Base-by-base conservation (phyloP, 129 eudicot species). In the Gnaphalium uliginosum region DNA sequence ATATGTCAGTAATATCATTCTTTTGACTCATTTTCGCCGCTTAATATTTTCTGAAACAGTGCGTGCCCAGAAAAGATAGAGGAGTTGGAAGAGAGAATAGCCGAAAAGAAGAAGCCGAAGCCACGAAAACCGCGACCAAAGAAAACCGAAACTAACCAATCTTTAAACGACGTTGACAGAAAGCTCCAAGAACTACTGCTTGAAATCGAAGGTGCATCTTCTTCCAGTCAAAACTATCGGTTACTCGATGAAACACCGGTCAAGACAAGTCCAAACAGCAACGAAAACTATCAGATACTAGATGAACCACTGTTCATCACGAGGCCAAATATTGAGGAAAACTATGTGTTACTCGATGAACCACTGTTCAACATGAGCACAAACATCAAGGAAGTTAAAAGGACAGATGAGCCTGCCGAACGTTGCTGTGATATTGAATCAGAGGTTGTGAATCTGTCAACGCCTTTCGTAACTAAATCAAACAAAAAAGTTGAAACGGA, bases 11-110 rank as follows among this genome's bases (percentile, higher is more conserved):
- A 68, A 17, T 48, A 69, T 69, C 2, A n/a, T 46, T 26, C 26
- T 50, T 29, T 29, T 35, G 39, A 76, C 63, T 65, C 10, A 33
- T 54, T 18, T n/a, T 23, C 0, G 14, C 30, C 18, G 11, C 46
- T 14, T 78, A 18, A 33, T 37, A 56, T 68, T 78, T 69, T 24
- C 33, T 19, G 21, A 43, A 29, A 27, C 82, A 93, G 98, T 68
- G 98, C 98, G 68, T 93, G 98, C 74, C 96, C 92, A 21, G 96
- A 93, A 82, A 88, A 79, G 89, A 85, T 90, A 68, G 14, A 43
- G 75, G 98, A 90, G 77, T 93, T 88, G 22, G 88, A 86, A 83
- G 88, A 90, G 66, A 83, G 74, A 81, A 76, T 73, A 79, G 90
- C 86, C 26, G 84, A 88, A 72, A 83, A 74, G 74, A 91, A 93